These are phyloP conservation scores for Saksenaea oblongispora DNA, from an alignment of 371 early-diverging fungal genomes.

Conservation along the genomic window DNA sequence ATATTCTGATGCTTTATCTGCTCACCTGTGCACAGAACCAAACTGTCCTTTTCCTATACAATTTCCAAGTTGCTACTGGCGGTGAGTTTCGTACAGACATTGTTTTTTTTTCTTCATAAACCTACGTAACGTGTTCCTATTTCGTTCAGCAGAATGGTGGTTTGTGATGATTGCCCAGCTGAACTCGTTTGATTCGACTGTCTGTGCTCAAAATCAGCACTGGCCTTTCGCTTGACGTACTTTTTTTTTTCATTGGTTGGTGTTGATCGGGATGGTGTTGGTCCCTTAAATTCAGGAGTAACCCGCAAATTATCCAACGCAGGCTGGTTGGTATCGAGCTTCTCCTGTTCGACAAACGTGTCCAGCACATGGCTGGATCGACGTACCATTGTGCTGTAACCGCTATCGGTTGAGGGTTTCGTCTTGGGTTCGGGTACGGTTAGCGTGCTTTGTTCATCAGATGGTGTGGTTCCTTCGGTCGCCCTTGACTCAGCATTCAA, in stretches of 20 bases:
- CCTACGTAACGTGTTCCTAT: conserved; percentile 11
- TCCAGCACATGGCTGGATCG: conserved; percentile 7
- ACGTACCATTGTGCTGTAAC: conserved; percentile 22
- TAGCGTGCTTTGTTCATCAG: background rate
- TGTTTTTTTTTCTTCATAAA: background rate
- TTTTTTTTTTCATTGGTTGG: background rate
- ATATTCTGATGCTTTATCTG: conserved; percentile 18
- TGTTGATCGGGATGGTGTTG: conserved; percentile 12
- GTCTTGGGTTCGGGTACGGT: background rate
- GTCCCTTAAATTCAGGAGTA: background rate
- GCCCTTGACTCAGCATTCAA: background rate
- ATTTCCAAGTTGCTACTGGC: conserved; percentile 71
- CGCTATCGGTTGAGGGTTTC: conserved; percentile 21
- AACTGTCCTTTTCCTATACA: conserved; percentile 90
- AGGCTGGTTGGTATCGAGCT: background rate
- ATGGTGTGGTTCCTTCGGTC: background rate
- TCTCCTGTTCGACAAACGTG: background rate
- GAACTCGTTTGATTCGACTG: background rate
- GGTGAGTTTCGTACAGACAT: background rate
- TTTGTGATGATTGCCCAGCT: background rate
- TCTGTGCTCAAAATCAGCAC: background rate
- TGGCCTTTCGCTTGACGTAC: background rate
- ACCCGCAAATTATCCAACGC: background rate
- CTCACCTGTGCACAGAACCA: conserved; percentile 73
- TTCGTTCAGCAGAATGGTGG: background rate